These are phyloP conservation scores for Fusarium succisae DNA, from an alignment of 2,329 filamentous ascomycete genomes.

Conservation along the genomic window DNA sequence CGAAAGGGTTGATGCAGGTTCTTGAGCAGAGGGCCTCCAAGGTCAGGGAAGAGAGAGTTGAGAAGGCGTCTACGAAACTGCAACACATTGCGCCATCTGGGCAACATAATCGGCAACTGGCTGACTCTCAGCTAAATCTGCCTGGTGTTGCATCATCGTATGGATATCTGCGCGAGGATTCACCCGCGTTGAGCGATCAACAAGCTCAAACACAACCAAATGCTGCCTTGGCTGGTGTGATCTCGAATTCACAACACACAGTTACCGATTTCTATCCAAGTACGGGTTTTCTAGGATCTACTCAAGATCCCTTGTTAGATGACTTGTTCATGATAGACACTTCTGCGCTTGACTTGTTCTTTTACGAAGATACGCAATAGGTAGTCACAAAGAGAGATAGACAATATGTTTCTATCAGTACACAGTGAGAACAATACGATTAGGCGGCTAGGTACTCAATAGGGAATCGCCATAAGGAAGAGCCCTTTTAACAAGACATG, in stretches of 20 bases:
- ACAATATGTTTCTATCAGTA: neutral
- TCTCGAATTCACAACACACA: neutral
- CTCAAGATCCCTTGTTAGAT: neutral
- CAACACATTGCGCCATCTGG: neutral
- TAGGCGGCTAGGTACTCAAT: neutral
- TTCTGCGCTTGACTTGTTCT: neutral
- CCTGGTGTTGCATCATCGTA: neutral
- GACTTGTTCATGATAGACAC: neutral
- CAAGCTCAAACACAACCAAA: neutral
- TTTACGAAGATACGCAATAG: neutral
- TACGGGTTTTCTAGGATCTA: neutral
- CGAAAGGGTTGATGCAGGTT: neutral
- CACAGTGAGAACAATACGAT: neutral
- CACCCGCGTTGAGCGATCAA: neutral
- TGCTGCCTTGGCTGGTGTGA: neutral
- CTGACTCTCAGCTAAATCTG: neutral
- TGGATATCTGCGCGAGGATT: neutral
- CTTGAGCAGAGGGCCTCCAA: constrained; percentile 3
- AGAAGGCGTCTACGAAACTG: neutral
- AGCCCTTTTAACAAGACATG: neutral
- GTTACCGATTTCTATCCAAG: too few species aligned
- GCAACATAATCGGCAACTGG: neutral
- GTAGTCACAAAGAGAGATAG: neutral
- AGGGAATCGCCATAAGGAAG: neutral
- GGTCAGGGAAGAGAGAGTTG: neutral